Evolutionary conservation across 176 grass and related monocot genomes (phyloP).

Genomic region (Lolium perenne): DNA sequence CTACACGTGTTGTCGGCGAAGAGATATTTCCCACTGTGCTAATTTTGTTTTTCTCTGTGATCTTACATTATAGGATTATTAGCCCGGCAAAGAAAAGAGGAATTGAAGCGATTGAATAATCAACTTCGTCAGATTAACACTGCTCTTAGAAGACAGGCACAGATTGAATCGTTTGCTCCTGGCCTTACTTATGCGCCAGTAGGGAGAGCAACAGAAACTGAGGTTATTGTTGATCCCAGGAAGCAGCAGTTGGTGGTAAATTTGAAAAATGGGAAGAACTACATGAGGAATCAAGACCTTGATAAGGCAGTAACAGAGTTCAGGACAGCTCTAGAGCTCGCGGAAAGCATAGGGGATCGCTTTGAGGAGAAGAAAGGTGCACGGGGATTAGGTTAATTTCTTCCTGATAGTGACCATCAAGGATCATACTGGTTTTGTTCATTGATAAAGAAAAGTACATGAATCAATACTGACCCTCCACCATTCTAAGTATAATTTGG

Average conservation of each 20-base stretch:
- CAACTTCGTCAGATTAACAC: conserved; percentile 76
- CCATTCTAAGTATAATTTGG: background rate
- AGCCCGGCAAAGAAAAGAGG: conserved; percentile 67
- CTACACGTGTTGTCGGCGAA: conserved; percentile 6
- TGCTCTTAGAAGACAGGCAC: conserved; percentile 64
- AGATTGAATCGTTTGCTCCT: conserved; percentile 78
- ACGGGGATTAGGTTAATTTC: conserved; percentile 68
- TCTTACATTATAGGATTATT: conserved; percentile 52
- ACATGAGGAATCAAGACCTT: conserved; percentile 64
- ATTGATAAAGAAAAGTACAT: background rate
- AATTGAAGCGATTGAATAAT: conserved; percentile 64
- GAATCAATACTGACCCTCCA: background rate
- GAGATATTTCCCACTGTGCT: background rate
- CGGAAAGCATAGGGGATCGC: conserved; percentile 65
- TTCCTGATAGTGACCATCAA: conserved; percentile 13
- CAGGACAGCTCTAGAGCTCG: conserved; percentile 66
- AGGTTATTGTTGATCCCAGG: conserved; percentile 71
- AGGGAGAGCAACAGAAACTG: conserved; percentile 53
- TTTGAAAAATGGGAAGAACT: conserved; percentile 69
- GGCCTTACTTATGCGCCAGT: conserved; percentile 63
- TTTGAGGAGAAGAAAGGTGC: conserved; percentile 82
- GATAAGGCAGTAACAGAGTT: conserved; percentile 59
- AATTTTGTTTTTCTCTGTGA: background rate
- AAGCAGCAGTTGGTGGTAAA: conserved; percentile 60
- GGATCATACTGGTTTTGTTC: conserved; percentile 11